A percentile compares a stretch with the other conserved stretches of the same genome.
These are phyloP conservation scores for Venturia nashicola DNA, from an alignment of 2,329 filamentous ascomycete species.

Conservation along the genomic window DNA sequence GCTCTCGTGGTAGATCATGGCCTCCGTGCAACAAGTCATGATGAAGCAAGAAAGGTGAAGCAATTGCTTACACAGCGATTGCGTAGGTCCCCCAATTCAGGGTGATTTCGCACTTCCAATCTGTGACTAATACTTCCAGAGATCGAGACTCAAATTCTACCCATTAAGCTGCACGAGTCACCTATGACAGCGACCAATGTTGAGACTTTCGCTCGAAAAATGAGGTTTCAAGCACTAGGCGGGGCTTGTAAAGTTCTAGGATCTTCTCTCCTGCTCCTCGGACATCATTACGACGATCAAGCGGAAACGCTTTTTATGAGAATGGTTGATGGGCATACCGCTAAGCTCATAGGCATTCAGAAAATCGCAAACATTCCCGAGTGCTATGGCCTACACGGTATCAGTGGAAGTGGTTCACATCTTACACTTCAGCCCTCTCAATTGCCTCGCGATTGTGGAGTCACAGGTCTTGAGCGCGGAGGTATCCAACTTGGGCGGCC, in stretches of 20 bases:
- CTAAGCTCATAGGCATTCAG: conserved; percentile 60
- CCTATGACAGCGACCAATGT: conserved; percentile 28
- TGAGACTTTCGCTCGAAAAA: conserved; percentile 61
- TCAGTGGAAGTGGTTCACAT: conserved; percentile 33
- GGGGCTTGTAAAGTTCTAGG: conserved; percentile 38
- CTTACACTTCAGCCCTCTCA: conserved; percentile 25
- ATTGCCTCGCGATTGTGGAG: conserved; percentile 5
- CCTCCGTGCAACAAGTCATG: conserved; percentile 40
- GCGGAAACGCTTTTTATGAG: conserved; percentile 49
- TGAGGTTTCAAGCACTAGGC: conserved; percentile 64
- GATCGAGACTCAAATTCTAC: conserved; percentile 27
- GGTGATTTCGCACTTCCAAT: neutral
- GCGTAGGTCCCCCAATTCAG: neutral
- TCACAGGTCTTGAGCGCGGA: conserved; percentile 42
- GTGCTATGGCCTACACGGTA: conserved; percentile 61
- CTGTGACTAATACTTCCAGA: neutral
- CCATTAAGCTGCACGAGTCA: conserved; percentile 7
- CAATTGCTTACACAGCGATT: conserved; percentile 23
- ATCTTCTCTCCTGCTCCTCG: conserved; percentile 56
- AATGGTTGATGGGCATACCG: conserved; percentile 17
- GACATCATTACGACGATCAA: conserved; percentile 83
- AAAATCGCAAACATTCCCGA: conserved; percentile 63
- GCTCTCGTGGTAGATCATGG: conserved; percentile 52
- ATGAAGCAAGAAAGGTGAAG: conserved; percentile 42
- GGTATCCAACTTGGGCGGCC: conserved; percentile 59